Percentiles rank a stretch among this genome's conserved stretches.
phyloP scores from a whole-genome alignment of 176 grass and related monocot genomes.

The Phyllostachys edulis region DNA sequence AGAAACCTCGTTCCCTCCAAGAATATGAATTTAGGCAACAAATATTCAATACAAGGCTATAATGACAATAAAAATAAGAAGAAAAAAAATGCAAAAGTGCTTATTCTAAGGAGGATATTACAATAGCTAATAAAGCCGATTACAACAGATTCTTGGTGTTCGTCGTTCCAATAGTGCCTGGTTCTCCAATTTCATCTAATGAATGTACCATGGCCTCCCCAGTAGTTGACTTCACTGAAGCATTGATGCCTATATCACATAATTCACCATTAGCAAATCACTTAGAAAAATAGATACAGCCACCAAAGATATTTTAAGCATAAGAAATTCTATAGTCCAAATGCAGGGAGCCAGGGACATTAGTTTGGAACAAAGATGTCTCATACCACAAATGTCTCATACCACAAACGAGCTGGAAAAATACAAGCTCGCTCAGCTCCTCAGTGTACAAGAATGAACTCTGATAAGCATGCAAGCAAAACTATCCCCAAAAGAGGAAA shows the following conservation, averaged over 20 bases:
- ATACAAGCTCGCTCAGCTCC: not conserved
- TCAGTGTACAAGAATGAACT: not conserved
- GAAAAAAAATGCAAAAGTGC: not conserved
- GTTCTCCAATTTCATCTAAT: constrained; percentile 59
- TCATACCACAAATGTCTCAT: constrained; percentile 41
- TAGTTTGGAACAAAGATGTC: not conserved
- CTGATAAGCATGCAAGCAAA: too few relatives aligned
- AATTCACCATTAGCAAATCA: constrained; percentile 25
- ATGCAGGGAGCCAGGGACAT: too few relatives aligned
- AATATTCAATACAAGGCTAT: not conserved
- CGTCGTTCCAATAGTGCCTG: constrained; percentile 54
- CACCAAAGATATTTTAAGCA: not conserved
- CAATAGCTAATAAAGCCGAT: constrained; percentile 48
- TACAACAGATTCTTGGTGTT: constrained; percentile 53
- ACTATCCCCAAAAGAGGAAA: not conserved
- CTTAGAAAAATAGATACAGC: not conserved
- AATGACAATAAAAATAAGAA: constrained; percentile 16
- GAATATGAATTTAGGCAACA: constrained; percentile 9
- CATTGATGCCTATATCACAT: constrained; percentile 66
- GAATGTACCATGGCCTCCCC: constrained; percentile 44
- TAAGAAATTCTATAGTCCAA: not conserved
- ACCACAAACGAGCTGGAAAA: not conserved
- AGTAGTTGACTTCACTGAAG: constrained; percentile 41
- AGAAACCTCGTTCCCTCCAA: constrained; percentile 25
- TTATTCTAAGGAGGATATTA: constrained; percentile 55